Evolutionary conservation across 441 rosid species (phyloP), one percentile per base, ranked within the genome.

Genomic region (Bocquillonia castaneifolia): DNA sequence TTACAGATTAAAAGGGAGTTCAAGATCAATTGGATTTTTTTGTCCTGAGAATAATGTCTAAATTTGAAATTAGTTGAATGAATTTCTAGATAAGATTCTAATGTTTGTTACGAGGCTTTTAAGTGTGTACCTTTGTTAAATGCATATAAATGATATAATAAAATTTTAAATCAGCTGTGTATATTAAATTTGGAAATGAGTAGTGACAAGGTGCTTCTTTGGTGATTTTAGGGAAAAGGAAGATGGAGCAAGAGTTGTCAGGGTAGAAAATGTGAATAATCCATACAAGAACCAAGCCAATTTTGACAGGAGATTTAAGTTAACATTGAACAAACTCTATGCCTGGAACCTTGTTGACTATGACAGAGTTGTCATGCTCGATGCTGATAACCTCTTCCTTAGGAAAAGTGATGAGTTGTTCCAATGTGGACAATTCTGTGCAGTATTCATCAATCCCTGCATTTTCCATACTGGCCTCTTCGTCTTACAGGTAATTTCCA

Each of bases 401-500:
- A 69, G 73, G 56, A 89, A 88, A 51, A 45, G 93, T 0, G 97
- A 93, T 51, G 98, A 93, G 77, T 81, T 93, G 57, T 93, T 93
- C 81, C 95, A 85, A 63, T 93, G 98, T 57, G 98, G 98, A 20
- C 86, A 86, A 58, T 93, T 93, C 72, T 93, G 98, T 80, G 97
- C 97, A 0, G 96, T 82, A 64, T 93, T 93, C 75, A 93, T 91
- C 78, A 93, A 93, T 74, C 98, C 98, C 44, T 91, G 98, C 77
- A 85, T 93, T 76, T 91, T 93, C 87, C 97, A 93, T 66, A 93
- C 98, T 2, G 98, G 98, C 32, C 93, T 93, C 60, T 93, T 93
- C 4, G 97, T 91, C 47, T 72, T 93, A 74, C 84, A 93, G 84
- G 93, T 88, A 72, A 57, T 37, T 42, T 68, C 17, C 47, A 10